Conservation (phyloP, 495 filamentous ascomycete species). For the Daldinia childiae region DNA sequence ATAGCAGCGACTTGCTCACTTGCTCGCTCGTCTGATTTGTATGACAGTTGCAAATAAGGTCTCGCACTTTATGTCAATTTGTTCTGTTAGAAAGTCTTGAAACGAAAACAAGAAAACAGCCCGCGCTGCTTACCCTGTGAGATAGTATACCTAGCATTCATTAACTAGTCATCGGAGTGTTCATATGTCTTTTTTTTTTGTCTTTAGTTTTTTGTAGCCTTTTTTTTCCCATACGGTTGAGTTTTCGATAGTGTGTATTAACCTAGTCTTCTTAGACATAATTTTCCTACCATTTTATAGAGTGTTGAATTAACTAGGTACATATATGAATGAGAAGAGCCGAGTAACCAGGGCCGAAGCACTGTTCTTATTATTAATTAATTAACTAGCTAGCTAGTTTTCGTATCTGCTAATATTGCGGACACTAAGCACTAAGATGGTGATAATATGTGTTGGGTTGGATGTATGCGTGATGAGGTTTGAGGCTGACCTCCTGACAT, state of each 20-base stretch:
- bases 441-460: not conserved
- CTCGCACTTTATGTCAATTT: constrained; percentile 7
- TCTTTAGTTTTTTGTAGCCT: not conserved
- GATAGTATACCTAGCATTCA: constrained; percentile 32
- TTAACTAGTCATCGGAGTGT: constrained; percentile 23
- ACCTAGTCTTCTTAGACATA: not conserved
- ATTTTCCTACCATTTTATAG: not conserved
- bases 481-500: constrained; percentile 32
- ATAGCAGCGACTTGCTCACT: constrained; percentile 25
- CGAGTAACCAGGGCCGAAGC: not conserved
- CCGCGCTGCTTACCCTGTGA: constrained; percentile 8
- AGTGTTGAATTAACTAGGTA: constrained; percentile 1
- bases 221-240: not conserved
- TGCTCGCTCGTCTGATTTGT: not conserved
- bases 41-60: constrained; percentile 34
- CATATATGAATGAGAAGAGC: not conserved
- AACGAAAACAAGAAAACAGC: constrained; percentile 5
- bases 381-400: not conserved
- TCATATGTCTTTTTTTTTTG: constrained; percentile 16
- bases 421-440: not conserved
- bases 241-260: not conserved
- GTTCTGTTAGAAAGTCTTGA: constrained; percentile 3
- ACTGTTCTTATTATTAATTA: not conserved
- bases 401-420: not conserved
- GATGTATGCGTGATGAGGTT: not conserved